phyloP scores from a whole-genome alignment of 2,329 filamentous ascomycete species.

The Fusarium mangiferae region DNA sequence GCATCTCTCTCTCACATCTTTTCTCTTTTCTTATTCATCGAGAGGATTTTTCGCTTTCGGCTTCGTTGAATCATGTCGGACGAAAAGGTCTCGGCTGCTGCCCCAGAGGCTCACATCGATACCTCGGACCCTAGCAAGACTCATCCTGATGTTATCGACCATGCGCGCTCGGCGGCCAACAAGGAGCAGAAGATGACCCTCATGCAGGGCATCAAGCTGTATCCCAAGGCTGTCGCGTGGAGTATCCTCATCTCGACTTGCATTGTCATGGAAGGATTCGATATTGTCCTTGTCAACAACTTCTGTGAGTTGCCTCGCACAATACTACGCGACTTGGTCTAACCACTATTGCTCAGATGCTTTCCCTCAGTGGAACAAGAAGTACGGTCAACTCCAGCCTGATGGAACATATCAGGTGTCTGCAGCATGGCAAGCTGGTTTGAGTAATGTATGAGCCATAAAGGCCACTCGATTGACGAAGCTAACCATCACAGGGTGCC shows the following conservation, averaged over 20 bases:
- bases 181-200: slow-evolving; percentile 41
- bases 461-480: fast-evolving
- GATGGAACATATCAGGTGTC: slow-evolving; percentile 36
- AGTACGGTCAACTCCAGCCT: slow-evolving; percentile 28
- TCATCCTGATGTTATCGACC: slow-evolving; percentile 30
- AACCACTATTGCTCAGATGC: slow-evolving; percentile 8
- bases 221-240: slow-evolving; percentile 37
- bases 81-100: slow-evolving; percentile 18
- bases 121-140: slow-evolving; percentile 27
- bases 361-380: slow-evolving; percentile 36
- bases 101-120: slow-evolving; percentile 3
- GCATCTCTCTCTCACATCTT: background rate
- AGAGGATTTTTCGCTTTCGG: background rate
- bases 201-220: slow-evolving; percentile 36
- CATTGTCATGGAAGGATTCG: slow-evolving; percentile 40
- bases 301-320: slow-evolving; percentile 17
- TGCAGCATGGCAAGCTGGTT: slow-evolving; percentile 36
- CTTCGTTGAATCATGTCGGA: slow-evolving; percentile 7
- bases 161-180: slow-evolving; percentile 30
- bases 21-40: background rate
- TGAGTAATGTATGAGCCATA: slow-evolving; percentile 28
- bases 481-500: slow-evolving; percentile 15
- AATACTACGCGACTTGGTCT: background rate
- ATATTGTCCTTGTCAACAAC: slow-evolving; percentile 36
- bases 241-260: slow-evolving; percentile 37